Conservation (phyloP, 164 flowering plant genomes). For the Euptelea pleiosperma region DNA sequence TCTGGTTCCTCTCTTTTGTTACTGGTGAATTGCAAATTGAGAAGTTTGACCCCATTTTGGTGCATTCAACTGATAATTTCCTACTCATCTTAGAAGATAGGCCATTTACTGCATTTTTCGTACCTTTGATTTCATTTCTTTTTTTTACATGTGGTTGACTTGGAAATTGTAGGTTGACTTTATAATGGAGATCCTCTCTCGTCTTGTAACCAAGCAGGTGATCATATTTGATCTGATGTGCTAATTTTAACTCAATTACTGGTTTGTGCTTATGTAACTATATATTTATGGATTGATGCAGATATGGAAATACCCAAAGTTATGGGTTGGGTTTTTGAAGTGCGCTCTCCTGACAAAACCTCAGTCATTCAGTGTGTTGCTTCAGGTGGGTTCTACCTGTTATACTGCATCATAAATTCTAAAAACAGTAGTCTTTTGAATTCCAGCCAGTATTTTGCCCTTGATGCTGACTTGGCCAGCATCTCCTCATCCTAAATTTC, state of each 20-base stretch:
- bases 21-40: no score
- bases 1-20: not conserved
- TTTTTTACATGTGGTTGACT: conserved; percentile 2
- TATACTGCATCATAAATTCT: not conserved
- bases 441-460: not conserved
- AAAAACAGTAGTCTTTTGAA: not conserved
- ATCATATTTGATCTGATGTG: not conserved
- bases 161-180: conserved; percentile 65
- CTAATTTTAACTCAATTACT: conserved; percentile 1
- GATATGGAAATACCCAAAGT: conserved; percentile 97
- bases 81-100: no score
- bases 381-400: conserved; percentile 56
- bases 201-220: conserved; percentile 96
- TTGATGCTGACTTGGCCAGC: not conserved
- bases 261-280: conserved; percentile 4
- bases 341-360: conserved; percentile 83
- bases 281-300: conserved; percentile 30
- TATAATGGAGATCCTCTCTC: conserved; percentile 87
- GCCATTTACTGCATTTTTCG: not conserved
- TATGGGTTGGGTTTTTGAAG: conserved; percentile 98
- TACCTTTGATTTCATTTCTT: no score
- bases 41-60: no score
- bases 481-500: not conserved
- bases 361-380: conserved; percentile 80
- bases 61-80: no score